Evolutionary conservation across 331 rosid species (phyloP).

Genomic region (Pyracantha coccinea): DNA sequence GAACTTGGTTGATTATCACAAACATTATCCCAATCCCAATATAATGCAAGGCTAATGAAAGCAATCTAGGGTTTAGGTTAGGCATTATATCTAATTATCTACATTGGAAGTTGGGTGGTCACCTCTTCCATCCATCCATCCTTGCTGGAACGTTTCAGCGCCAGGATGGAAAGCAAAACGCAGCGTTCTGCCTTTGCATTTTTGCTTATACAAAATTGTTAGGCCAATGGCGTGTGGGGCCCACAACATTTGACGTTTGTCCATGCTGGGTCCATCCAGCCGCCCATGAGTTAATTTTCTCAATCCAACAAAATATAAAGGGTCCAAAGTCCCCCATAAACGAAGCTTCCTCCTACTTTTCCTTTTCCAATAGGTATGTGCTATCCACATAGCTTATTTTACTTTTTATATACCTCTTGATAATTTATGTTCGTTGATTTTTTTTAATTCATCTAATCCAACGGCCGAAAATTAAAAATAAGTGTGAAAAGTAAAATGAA

Average conservation of each 20-base stretch:
- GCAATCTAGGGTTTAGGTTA: too few relatives aligned
- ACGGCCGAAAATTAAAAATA: too few relatives aligned
- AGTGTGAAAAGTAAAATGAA: too few relatives aligned
- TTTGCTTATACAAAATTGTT: not conserved
- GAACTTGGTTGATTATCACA: not conserved
- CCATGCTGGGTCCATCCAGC: not conserved
- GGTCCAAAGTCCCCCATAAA: not conserved
- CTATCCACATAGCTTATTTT: too few relatives aligned
- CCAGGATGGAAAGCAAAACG: not conserved
- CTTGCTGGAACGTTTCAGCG: slow-evolving; percentile 2
- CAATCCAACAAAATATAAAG: not conserved
- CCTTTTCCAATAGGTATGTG: not conserved
- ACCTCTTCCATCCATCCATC: not conserved
- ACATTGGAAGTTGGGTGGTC: not conserved
- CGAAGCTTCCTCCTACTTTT: not conserved
- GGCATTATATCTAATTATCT: not conserved
- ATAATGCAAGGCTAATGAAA: not conserved
- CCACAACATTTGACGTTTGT: not conserved
- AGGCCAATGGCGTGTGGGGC: slow-evolving; percentile 13
- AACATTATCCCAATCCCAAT: not conserved
- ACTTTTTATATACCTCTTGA: too few relatives aligned
- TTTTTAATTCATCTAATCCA: too few relatives aligned
- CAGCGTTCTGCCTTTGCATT: not conserved
- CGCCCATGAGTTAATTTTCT: not conserved
- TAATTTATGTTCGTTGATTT: too few relatives aligned